Evolutionary conservation across 225 moss, liverwort and hornwort species (phyloP), one percentile per base, ranked within the genome.

Genomic region (Pseudoscleropodium purum): DNA sequence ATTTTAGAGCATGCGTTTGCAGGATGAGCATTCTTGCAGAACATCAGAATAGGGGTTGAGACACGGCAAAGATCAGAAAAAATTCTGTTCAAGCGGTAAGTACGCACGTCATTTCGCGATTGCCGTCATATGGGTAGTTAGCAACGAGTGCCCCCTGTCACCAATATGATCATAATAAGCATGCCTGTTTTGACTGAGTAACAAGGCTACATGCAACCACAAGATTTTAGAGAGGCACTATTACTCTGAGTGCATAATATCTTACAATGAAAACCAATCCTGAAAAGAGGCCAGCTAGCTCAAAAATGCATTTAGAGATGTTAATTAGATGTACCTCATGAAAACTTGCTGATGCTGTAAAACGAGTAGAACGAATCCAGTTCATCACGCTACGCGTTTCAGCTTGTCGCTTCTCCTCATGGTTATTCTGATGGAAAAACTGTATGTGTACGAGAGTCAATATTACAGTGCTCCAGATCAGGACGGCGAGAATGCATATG

Each of bases 61-160:
- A 80, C 86, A 78, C 43, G 37, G 66, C 73, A 84, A 43, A 88
- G 67, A 75, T 75, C 57, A 51, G 31, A 51, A 84, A 75, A 6
- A 87, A 74, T 66, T 30, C 21, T 87, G 84, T 81, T 77, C 83
- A 72, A 70, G 79, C 63, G 87, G 37, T 61, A 65, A 30, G 45
- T 63, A 69, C 49, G 47, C 95, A 98, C 98, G 90, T 96, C 92
- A 95, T 90, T 54, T 91, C 92, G 81, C 69, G 85, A 85, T 96
- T 96, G 86, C 98, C 98, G 85, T 99, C 98, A 92, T 95, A 97
- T 60, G 96, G 97, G 87, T 97, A 99, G 84, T 95, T 96, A 68
- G 96, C 97, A 78, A 99, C 98, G 90, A 96, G 92, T 45, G 98
- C 97, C 84, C 97, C 97, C 98, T 99, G 93, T 59, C 49, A 81